Conservation (phyloP, 2,329 filamentous ascomycete species). For the Penicillium expansum region DNA sequence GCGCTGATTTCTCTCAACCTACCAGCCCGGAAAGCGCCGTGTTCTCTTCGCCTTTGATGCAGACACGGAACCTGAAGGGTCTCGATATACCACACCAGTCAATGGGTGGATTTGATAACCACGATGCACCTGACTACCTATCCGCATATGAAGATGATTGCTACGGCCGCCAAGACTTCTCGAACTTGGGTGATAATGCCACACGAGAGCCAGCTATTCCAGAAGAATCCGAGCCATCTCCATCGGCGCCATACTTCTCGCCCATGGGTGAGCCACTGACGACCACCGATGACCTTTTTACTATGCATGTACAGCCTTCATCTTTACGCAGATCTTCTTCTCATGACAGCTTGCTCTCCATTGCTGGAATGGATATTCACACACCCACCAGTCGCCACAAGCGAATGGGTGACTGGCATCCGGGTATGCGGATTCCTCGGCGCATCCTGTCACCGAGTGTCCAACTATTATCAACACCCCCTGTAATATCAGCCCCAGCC, state of each 20-base stretch:
- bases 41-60: conserved; percentile 61
- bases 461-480: conserved; percentile 39
- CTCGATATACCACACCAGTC: conserved; percentile 56
- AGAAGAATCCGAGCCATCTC: conserved; percentile 39
- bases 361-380: conserved; percentile 86
- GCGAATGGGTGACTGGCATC: conserved; percentile 62
- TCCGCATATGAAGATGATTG: conserved; percentile 22
- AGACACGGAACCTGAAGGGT: conserved; percentile 58
- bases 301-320: conserved; percentile 31
- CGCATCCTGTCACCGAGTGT: conserved; percentile 47
- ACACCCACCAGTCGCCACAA: conserved; percentile 72
- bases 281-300: conserved; percentile 24
- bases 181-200: conserved; percentile 17
- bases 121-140: conserved; percentile 12
- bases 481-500: conserved; percentile 39
- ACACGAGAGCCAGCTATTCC: conserved; percentile 36
- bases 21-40: conserved; percentile 78
- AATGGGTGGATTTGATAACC: conserved; percentile 19
- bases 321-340: conserved; percentile 66
- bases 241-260: conserved; percentile 18
- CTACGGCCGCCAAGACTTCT: conserved; percentile 12
- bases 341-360: conserved; percentile 85
- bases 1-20: conserved; percentile 67
- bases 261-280: conserved; percentile 11
- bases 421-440: conserved; percentile 47